These are phyloP conservation scores for Scenedesmus sp. DNA, from an alignment of 163 green algal genomes.

Conservation along the genomic window DNA sequence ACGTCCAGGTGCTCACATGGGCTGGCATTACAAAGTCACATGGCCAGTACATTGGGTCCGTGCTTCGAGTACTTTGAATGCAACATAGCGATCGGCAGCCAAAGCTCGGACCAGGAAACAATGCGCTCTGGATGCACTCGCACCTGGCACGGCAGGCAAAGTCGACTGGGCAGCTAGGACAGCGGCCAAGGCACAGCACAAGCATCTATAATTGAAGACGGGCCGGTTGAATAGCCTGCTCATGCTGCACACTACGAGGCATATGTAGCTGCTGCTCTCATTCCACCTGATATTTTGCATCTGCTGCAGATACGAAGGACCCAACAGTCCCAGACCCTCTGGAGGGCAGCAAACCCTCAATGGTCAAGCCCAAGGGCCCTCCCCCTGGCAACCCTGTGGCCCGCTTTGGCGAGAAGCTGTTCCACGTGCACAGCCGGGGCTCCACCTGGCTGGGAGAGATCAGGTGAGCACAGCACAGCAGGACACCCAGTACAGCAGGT, in stretches of 20 bases:
- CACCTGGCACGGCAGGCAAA: neutral
- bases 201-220: neutral
- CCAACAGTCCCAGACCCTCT: neutral
- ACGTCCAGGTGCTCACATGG: neutral
- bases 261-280: too few species aligned
- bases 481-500: neutral
- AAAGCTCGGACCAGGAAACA: neutral
- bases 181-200: neutral
- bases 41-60: neutral
- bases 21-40: neutral
- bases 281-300: neutral
- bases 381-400: constrained; percentile 40
- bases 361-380: neutral
- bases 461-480: constrained; percentile 9
- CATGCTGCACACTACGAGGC: neutral
- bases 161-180: neutral
- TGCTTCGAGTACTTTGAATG: neutral
- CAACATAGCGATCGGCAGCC: neutral
- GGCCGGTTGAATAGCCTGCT: neutral
- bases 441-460: constrained; percentile 51
- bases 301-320: constrained; percentile 24
- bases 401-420: constrained; percentile 39
- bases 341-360: neutral
- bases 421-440: constrained; percentile 52
- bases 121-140: neutral